Conservation (phyloP, 2,329 filamentous ascomycete genomes). For the Ascochyta clinopodiicola region DNA sequence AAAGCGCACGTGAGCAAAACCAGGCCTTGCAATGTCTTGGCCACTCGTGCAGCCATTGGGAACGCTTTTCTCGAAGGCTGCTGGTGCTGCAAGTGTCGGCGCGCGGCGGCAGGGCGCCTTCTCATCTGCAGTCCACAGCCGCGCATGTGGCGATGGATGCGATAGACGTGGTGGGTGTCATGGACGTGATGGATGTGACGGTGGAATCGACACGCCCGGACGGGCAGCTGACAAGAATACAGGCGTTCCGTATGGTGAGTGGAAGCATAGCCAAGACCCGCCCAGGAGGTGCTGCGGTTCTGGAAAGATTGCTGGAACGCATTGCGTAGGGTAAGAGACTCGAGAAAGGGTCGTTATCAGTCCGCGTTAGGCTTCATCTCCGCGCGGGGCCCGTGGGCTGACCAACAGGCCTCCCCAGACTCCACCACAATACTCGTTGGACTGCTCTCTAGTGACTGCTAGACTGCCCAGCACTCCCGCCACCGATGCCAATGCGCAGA, state of each 20-base stretch:
- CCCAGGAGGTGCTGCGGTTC: conserved; percentile 20
- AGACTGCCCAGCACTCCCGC: conserved; percentile 22
- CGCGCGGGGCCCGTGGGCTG: conserved; percentile 16
- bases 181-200: background rate
- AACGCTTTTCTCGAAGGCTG: conserved; percentile 12
- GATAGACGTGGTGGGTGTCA: too few relatives aligned
- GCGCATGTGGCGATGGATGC: conserved; percentile 1
- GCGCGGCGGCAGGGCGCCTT: conserved; percentile 17
- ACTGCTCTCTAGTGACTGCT: background rate
- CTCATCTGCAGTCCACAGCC: conserved; percentile 13
- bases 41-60: conserved; percentile 11
- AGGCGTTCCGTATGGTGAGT: conserved; percentile 15
- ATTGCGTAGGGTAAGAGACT: conserved; percentile 3
- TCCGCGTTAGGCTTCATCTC: conserved; percentile 26
- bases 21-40: conserved; percentile 20
- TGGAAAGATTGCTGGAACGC: conserved; percentile 31
- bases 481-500: conserved; percentile 28
- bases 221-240: conserved; percentile 34
- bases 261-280: conserved; percentile 21
- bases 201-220: conserved; percentile 16
- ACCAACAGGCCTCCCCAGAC: conserved; percentile 17
- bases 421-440: conserved; percentile 7
- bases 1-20: conserved; percentile 26
- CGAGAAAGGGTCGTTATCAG: conserved; percentile 25
- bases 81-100: background rate